A percentile compares a stretch with the other conserved stretches of the same genome.
phyloP scores from a whole-genome alignment of 23 red algal species.

The Gracilaria domingensis region DNA sequence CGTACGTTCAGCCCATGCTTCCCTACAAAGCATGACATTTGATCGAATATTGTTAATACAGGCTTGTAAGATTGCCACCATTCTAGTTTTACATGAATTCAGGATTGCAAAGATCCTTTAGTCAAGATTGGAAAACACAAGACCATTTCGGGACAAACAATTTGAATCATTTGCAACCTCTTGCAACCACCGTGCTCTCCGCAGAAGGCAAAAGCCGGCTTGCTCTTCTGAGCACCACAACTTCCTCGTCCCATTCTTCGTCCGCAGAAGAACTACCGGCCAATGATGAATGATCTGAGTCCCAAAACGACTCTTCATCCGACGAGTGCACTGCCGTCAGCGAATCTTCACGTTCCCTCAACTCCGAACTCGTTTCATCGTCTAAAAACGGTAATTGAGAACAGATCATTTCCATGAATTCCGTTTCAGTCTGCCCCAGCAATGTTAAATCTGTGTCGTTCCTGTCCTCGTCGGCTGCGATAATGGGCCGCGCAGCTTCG shows the following conservation, averaged over 20 bases:
- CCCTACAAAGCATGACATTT: too few relatives aligned
- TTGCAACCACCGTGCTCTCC: neutral
- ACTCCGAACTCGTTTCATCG: neutral
- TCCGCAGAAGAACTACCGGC: neutral
- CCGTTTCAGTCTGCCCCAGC: neutral
- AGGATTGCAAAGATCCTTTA: neutral
- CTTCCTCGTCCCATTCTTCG: conserved; percentile 6
- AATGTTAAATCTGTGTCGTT: neutral
- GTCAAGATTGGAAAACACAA: neutral
- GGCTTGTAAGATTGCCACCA: too few relatives aligned
- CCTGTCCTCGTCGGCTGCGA: neutral
- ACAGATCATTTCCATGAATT: conserved; percentile 1
- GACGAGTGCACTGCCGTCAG: neutral
- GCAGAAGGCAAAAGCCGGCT: neutral
- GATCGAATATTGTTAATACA: too few relatives aligned
- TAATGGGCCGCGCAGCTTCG: neutral
- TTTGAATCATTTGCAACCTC: too few relatives aligned
- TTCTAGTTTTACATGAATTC: too few relatives aligned
- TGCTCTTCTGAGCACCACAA: neutral
- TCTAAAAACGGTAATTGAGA: neutral
- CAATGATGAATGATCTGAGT: neutral
- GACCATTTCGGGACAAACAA: neutral
- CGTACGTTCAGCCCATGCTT: too few relatives aligned
- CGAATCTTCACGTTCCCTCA: neutral
- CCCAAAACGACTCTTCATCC: neutral